Evolutionary conservation across 768 basidiomycete genomes (phyloP), one percentile per base, ranked within the genome.

Genomic region (Mycena rosella): DNA sequence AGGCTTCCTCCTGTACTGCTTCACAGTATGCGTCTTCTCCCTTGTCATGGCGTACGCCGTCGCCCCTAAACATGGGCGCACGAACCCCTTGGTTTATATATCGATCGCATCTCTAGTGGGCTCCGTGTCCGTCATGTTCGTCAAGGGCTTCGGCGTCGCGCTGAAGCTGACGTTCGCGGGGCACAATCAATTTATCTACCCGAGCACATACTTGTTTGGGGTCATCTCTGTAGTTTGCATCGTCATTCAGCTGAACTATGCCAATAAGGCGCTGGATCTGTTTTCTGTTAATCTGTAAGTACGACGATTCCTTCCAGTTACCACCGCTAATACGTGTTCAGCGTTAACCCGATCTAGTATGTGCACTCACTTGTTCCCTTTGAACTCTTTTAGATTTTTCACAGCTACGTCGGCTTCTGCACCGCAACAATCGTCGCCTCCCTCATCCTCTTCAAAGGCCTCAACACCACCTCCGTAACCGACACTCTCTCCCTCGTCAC

Each of bases 111-210:
- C 96, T 14, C 79, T 98, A 62, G 96, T 96, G 48, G 98, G 98
- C 24, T 95, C 93, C 44, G 89, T 99, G 49, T 95, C 94, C 22
- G 90, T 99, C 80, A 99, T 99, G 98, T 92, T 95, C 45, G 93
- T 98, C 86, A 99, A 99, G 82, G 97, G 96, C 47, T 96, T 99
- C 74, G 96, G 96, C 54, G 91, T 98, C 53, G 97, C 98, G 3
- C 87, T 99, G 75, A 99, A 99, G 79, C 87, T 99, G 63, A 98
- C 96, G 0, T 81, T 98, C 61, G 85, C 88, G 15, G 97, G 97
- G 40, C 92, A 93, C 76, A 99, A 99, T 79, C 98, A 99, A 79
- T 93, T 99, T 75, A 88, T 91, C 0, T 94, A 96, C 76, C 90
- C 91, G 30, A 94, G 92, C 75, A 99, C 98, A 20, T 99, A 98